phyloP scores from a whole-genome alignment of 2,329 filamentous ascomycete species.

The Ceratocystis albifundus region DNA sequence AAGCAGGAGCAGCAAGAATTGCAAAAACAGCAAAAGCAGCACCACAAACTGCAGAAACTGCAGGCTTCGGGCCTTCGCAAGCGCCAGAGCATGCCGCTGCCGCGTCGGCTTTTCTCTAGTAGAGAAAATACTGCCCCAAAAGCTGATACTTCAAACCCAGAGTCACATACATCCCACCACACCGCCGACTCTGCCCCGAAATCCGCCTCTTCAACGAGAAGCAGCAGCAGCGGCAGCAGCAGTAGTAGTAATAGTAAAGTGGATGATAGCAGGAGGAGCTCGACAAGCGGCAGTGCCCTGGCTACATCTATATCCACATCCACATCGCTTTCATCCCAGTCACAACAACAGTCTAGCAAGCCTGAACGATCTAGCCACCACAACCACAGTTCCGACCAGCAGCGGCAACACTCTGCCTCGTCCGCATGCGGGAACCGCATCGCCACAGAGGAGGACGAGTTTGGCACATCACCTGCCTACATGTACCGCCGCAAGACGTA shows the following conservation, averaged over 20 bases:
- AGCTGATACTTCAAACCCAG: neutral
- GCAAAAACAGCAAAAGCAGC: slow-evolving; percentile 30
- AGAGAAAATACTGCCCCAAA: slow-evolving; percentile 23
- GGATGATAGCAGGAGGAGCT: neutral
- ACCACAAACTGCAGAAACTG: slow-evolving; percentile 29
- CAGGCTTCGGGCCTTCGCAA: slow-evolving; percentile 25
- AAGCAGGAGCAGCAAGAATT: neutral
- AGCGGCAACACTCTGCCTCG: neutral
- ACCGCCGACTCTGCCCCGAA: neutral
- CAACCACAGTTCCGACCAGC: neutral
- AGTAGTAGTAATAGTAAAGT: too few species aligned
- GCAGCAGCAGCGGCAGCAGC: neutral
- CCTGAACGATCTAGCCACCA: neutral
- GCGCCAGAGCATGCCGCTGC: slow-evolving; percentile 9
- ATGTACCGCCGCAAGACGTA: neutral
- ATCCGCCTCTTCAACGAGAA: neutral
- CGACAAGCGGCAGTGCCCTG: neutral
- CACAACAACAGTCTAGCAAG: neutral
- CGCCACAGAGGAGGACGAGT: slow-evolving; percentile 6
- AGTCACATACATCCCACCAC: neutral
- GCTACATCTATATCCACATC: neutral
- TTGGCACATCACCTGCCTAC: slow-evolving; percentile 3
- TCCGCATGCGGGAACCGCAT: neutral
- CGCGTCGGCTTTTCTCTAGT: slow-evolving; percentile 19
- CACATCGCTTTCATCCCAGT: neutral